Evolutionary conservation across 179 eudicot species (phyloP).

Genomic region (Beta macrorhiza): DNA sequence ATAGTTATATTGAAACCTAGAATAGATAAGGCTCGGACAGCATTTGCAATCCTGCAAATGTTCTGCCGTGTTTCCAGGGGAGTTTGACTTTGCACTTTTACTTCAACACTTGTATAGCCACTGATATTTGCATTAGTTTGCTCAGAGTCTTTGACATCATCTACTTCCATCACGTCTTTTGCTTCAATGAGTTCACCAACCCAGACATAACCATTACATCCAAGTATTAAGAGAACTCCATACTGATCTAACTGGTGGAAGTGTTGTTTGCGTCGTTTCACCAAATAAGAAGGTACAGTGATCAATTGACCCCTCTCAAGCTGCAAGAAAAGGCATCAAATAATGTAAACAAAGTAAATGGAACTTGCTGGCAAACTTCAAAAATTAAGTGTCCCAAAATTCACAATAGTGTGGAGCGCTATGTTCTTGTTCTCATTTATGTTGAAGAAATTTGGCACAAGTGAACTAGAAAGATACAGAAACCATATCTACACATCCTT

Average conservation of each 20-base stretch:
- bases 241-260: slow-evolving; percentile 70
- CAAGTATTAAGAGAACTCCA: slow-evolving; percentile 69
- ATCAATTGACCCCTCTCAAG: slow-evolving; percentile 82
- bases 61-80: slow-evolving; percentile 60
- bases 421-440: background rate
- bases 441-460: background rate
- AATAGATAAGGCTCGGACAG: slow-evolving; percentile 62
- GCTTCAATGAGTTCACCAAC: slow-evolving; percentile 69
- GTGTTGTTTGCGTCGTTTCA: slow-evolving; percentile 85
- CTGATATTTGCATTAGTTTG: slow-evolving; percentile 29
- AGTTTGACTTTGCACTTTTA: slow-evolving; percentile 45
- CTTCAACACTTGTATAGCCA: slow-evolving; percentile 25
- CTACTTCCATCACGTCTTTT: slow-evolving; percentile 62
- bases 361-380: background rate
- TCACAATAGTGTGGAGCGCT: background rate
- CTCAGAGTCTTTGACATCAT: slow-evolving; percentile 41
- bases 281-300: slow-evolving; percentile 65
- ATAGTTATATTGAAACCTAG: slow-evolving; percentile 63
- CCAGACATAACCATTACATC: slow-evolving; percentile 89
- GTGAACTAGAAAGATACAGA: background rate
- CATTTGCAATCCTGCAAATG: slow-evolving; percentile 84
- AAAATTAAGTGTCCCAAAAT: background rate
- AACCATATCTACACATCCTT: background rate
- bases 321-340: slow-evolving; percentile 36
- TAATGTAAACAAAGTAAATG: background rate